phyloP scores from a whole-genome alignment of 352 stramenopile genomes.

The Phytophthora hibernalis region DNA sequence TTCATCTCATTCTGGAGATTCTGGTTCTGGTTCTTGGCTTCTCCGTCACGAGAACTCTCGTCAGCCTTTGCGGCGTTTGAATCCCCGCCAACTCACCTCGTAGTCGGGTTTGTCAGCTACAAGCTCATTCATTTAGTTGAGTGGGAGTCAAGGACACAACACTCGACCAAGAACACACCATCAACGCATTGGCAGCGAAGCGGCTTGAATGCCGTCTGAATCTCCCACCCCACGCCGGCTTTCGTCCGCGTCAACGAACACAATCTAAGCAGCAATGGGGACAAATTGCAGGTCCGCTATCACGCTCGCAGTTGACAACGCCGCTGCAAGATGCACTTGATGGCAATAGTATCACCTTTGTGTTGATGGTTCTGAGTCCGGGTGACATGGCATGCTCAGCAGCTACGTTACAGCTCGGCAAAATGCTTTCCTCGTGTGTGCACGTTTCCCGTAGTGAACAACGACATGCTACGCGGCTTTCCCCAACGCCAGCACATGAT shows the following conservation, averaged over 20 bases:
- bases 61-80: conserved; percentile 41
- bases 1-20: conserved; percentile 46
- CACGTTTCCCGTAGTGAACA: conserved; percentile 67
- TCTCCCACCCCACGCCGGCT: too few species aligned
- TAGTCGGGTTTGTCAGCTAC: conserved; percentile 51
- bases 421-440: conserved; percentile 36
- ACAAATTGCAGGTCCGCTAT: conserved; percentile 24
- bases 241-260: too few species aligned
- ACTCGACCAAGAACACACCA: too few species aligned
- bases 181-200: too few species aligned
- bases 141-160: too few species aligned
- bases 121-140: conserved; percentile 61
- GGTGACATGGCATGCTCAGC: conserved; percentile 48
- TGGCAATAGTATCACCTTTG: conserved; percentile 59
- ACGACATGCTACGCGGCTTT: conserved; percentile 57
- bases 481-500: conserved; percentile 34
- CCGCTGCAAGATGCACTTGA: conserved; percentile 56
- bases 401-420: conserved; percentile 47
- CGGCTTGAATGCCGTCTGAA: too few species aligned
- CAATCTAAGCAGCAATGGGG: background rate
- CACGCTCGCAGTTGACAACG: conserved; percentile 42
- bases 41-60: conserved; percentile 37
- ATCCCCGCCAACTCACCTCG: conserved; percentile 45
- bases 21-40: conserved; percentile 71
- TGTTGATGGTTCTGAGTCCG: conserved; percentile 47